These are phyloP conservation scores for Heracleum sosnowskyi DNA, from an alignment of 129 eudicot genomes.

Conservation along the genomic window DNA sequence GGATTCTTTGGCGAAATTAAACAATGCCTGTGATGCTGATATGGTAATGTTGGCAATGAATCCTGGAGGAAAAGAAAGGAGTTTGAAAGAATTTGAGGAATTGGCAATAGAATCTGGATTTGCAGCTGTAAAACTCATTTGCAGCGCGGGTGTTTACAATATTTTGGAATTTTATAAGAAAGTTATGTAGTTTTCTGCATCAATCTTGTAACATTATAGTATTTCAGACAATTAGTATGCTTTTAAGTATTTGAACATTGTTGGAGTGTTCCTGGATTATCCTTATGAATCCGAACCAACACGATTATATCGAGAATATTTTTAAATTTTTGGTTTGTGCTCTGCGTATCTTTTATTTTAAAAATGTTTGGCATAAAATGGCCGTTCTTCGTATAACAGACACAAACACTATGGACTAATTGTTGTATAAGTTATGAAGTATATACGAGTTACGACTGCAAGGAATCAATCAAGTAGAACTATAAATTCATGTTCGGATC, in stretches of 20 bases:
- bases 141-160: background rate
- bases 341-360: too few species aligned
- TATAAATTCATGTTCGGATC: background rate
- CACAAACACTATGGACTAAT: too few species aligned
- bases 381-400: too few species aligned
- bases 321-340: too few species aligned
- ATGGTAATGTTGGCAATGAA: background rate
- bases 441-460: too few species aligned
- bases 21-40: background rate
- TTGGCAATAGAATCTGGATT: slow-evolving; percentile 2
- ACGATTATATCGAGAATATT: too few species aligned
- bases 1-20: background rate
- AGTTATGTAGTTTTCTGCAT: background rate
- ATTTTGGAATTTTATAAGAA: background rate
- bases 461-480: too few species aligned
- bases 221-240: background rate
- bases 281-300: too few species aligned
- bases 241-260: background rate
- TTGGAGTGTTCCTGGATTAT: background rate
- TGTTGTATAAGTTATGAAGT: too few species aligned
- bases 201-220: background rate
- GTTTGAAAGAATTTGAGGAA: background rate
- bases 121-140: background rate
- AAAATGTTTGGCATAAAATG: too few species aligned
- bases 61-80: slow-evolving; percentile 9